Evolutionary conservation across 305 asterid genomes (phyloP).

Genomic region (Rubia peregrina): DNA sequence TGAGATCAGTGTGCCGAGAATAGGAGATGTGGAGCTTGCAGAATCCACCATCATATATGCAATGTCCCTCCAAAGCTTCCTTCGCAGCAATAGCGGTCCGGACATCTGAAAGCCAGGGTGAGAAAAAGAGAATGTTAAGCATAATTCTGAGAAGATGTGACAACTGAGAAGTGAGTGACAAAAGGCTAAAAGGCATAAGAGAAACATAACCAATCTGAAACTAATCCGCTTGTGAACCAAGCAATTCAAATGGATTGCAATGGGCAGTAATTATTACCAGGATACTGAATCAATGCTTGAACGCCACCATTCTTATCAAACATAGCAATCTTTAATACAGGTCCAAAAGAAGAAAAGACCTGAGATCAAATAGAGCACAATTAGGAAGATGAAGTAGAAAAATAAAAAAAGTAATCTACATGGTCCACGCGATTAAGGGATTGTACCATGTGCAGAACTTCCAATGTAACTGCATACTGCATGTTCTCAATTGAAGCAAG

Average conservation of each 20-base stretch:
- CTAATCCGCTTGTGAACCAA: background rate
- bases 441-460: constrained; percentile 66
- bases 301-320: constrained; percentile 94
- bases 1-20: constrained; percentile 94
- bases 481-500: constrained; percentile 97
- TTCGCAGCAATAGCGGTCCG: constrained; percentile 86
- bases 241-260: background rate
- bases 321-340: constrained; percentile 88
- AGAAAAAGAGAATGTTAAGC: background rate
- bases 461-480: constrained; percentile 95
- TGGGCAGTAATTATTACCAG: constrained; percentile 37
- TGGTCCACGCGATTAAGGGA: constrained; percentile 19
- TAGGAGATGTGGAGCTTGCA: constrained; percentile 94
- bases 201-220: background rate
- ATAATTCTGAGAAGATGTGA: background rate
- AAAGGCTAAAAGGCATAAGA: too few relatives aligned
- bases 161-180: too few relatives aligned
- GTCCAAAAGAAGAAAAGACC: constrained; percentile 91
- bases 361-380: constrained; percentile 19
- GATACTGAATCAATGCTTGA: constrained; percentile 77
- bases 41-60: constrained; percentile 95
- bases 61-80: constrained; percentile 93
- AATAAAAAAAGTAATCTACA: constrained; percentile 9
- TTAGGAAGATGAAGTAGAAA: background rate
- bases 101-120: constrained; percentile 54